Evolutionary conservation across 164 flowering plant genomes (phyloP), one percentile per base, ranked within the genome.

Genomic region (Chimonanthus salicifolius): DNA sequence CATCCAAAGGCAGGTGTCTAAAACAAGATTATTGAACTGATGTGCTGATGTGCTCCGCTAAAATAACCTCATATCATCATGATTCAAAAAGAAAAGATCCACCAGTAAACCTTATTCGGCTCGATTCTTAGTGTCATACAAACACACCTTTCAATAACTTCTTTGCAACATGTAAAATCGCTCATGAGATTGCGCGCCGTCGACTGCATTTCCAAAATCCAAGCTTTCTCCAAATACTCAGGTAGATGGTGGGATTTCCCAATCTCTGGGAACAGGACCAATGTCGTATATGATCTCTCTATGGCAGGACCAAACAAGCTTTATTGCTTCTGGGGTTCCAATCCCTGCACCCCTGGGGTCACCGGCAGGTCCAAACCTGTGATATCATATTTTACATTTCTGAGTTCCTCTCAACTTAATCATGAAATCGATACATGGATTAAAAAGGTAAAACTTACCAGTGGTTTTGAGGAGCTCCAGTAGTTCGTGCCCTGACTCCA

Each of bases 391-490:
- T 21, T 72, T 68, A 71, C 50, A 49, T 45, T 54, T 8, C 47
- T 44, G 48, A 62, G 74, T 51, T 74, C 64, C 68, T 49, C 15
- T 10, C 4, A 50, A 62, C 48, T 5, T 4, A n/a, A 44, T 4
- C 62, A 9, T 15, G 60, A 10, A 47, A 7, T 5, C 5, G 45
- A 65, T 62, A 69, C 11, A 44, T 13, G 1, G 62, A 8, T 33
- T 43, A 51, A 50, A 18, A 20, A 5, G 4, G 4, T 16, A 6
- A 1, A 9, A 50, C 84, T 68, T 72, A 95, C 99, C 99, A 96
- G 74, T 96, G 99, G 82, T 96, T 96, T 80, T 96, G 99, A 60
- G 99, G 99, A 77, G 99, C 99, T 73, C 98, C 98, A 0, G 99
- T 96, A 15, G 98, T 94, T 78, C 98, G 86, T 73, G 97, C 99